Evolutionary conservation across 495 filamentous ascomycete genomes (phyloP), one percentile per base, ranked within the genome.

Genomic region (Hypomontagnella submonticulosa): DNA sequence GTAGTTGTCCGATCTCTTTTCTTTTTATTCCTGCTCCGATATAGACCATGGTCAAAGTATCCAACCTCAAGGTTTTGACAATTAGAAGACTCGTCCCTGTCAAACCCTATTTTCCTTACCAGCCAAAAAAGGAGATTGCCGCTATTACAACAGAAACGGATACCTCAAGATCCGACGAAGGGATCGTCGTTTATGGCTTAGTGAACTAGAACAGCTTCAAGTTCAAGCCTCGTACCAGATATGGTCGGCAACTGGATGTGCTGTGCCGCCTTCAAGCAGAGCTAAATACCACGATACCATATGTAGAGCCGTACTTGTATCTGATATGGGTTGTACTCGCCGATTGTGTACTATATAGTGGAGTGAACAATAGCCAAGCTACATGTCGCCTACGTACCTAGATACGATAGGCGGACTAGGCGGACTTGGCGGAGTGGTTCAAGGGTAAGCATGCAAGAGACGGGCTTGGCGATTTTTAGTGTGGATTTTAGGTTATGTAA

Each of bases 381-480:
- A 61, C 52, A 44, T 57, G 13, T 19, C 40, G 44, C 34, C 42
- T 52, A 62, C 46, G 57, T 67, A 67, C 57, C 53, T 63, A 33
- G 36, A 58, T 59, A 56, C 37, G 52, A 59, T 51, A 60, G 51
- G 61, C 49, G 50, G 58, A 48, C 42, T 33, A 38, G 13, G 30
- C 13, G 37, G 36, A 27, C 3, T 27, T 3, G 53, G 27, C 13
- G 13, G 12, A 47, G 18, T 30, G 12, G 16, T 59, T 18, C 34
- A 51, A 61, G 56, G 69, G 52, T 57, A 10, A 46, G 55, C 43
- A 68, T 68, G 64, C 69, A 69, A 66, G 53, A 68, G 63, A 66
- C 69, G 63, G 69, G 69, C 69, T 71, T 71, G 69, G 69, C 69
- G 42, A 47, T 56, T 65, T 34, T 62, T 58, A 52, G 64, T 68